A percentile compares a stretch with the other conserved stretches of the same genome.
Conservation (phyloP, 2,329 filamentous ascomycete species). For the Colletotrichum ledebouriae region DNA sequence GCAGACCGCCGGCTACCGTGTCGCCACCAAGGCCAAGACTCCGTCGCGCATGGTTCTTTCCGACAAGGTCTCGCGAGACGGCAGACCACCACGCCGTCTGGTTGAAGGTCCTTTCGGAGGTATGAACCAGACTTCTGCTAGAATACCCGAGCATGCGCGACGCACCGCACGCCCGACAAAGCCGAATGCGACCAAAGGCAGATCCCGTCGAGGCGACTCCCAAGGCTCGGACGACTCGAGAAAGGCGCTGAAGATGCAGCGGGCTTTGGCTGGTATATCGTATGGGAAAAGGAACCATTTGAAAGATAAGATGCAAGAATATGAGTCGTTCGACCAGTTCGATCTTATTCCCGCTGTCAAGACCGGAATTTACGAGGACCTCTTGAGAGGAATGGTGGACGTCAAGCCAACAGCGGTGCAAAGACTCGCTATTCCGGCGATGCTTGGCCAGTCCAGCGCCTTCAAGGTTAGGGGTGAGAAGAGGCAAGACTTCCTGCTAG, state of each 20-base stretch:
- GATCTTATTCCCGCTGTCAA: conserved; percentile 79
- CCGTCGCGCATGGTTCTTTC: conserved; percentile 72
- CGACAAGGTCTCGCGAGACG: conserved; percentile 61
- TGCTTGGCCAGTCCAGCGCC: conserved; percentile 71
- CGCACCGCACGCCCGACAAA: conserved; percentile 16
- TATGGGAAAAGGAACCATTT: conserved; percentile 74
- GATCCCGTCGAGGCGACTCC: conserved; percentile 49
- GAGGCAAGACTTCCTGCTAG: conserved; percentile 79
- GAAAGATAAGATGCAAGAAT: conserved; percentile 70
- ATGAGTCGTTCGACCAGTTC: conserved; percentile 87
- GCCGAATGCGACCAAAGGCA: conserved; percentile 50
- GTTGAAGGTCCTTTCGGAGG: conserved; percentile 65
- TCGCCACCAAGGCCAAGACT: conserved; percentile 49
- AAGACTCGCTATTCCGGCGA: conserved; percentile 85
- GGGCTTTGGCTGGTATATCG: conserved; percentile 79
- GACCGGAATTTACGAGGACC: conserved; percentile 78
- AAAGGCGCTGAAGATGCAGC: conserved; percentile 96
- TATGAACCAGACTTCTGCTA: conserved; percentile 68
- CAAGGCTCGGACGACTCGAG: conserved; percentile 45
- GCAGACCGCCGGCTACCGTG: conserved; percentile 54
- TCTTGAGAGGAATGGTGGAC: conserved; percentile 80
- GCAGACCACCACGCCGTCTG: conserved; percentile 54
- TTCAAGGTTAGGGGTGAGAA: conserved; percentile 48
- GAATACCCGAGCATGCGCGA: conserved; percentile 46
- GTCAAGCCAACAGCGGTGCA: conserved; percentile 90